phyloP scores from a whole-genome alignment of 2,329 filamentous ascomycete genomes.

The Colletotrichum paranaense region DNA sequence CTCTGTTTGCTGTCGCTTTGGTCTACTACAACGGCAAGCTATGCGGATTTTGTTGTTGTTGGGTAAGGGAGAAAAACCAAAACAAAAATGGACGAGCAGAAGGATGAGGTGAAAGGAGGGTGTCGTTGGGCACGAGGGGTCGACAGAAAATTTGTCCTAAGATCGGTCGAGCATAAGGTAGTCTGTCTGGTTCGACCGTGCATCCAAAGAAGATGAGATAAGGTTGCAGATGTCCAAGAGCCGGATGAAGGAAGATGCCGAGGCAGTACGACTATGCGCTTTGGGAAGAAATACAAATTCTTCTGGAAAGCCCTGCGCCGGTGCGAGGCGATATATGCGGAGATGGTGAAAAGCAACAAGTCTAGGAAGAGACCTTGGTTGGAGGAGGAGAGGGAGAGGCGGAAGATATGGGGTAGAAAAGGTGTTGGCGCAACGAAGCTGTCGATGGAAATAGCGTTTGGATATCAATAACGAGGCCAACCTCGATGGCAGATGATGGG shows the following conservation, averaged over 20 bases:
- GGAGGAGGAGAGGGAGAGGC: not conserved
- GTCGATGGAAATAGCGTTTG: slow-evolving; percentile 5
- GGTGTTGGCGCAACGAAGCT: not conserved
- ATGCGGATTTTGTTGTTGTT: not conserved
- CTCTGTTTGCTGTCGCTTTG: not conserved
- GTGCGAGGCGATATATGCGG: not conserved
- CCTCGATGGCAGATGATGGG: not conserved
- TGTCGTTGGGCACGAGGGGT: not conserved
- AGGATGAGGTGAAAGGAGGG: not conserved
- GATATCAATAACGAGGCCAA: not conserved
- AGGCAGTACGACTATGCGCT: not conserved
- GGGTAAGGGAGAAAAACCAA: not conserved
- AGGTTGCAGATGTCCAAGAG: slow-evolving; percentile 20
- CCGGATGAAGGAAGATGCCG: not conserved
- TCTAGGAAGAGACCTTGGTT: not conserved
- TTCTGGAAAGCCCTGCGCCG: not conserved
- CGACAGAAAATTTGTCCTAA: not conserved
- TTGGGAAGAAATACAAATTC: not conserved
- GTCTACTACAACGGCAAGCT: not conserved
- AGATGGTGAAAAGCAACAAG: not conserved
- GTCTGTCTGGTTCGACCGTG: slow-evolving; percentile 3
- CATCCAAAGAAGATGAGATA: slow-evolving; percentile 4
- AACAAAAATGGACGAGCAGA: not conserved
- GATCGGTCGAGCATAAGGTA: not conserved
- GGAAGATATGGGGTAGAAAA: not conserved